Percentiles rank a stretch among this genome's conserved stretches.
Evolutionary conservation across 1,284 basidiomycete genomes (phyloP).

Genomic region (Blastosporella zonata): DNA sequence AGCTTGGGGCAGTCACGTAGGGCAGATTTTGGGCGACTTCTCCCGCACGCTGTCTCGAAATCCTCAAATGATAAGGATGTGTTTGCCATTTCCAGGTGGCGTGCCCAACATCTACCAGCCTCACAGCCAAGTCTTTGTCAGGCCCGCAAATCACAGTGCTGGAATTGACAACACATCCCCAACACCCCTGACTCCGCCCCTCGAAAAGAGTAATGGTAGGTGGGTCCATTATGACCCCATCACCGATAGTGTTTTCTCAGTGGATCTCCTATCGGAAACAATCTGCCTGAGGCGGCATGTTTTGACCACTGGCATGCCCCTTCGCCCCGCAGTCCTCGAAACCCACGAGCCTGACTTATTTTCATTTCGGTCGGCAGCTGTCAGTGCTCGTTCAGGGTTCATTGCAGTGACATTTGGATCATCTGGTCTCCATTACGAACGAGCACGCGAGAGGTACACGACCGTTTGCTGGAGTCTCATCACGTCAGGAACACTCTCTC

Average conservation of each 20-base stretch:
- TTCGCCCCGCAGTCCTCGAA: slow-evolving; percentile 1
- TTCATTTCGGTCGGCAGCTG: slow-evolving; percentile 3
- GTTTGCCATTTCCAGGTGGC: background rate
- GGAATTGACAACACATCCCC: no score
- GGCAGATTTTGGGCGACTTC: slow-evolving; percentile 1
- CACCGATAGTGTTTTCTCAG: slow-evolving; percentile 7
- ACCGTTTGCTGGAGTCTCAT: slow-evolving; percentile 11
- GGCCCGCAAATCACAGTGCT: background rate
- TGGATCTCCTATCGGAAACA: background rate
- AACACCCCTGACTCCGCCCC: background rate
- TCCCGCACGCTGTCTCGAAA: slow-evolving; percentile 2
- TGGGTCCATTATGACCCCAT: slow-evolving; percentile 10
- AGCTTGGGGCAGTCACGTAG: background rate
- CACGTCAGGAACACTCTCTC: slow-evolving; percentile 2
- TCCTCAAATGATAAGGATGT: slow-evolving; percentile 8
- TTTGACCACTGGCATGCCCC: slow-evolving; percentile 3
- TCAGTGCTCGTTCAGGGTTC: slow-evolving; percentile 3
- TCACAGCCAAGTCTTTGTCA: background rate
- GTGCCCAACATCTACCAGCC: background rate
- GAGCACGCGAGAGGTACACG: background rate
- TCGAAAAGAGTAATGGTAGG: background rate
- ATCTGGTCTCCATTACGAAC: background rate
- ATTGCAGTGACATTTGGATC: slow-evolving; percentile 9
- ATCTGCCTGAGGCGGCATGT: slow-evolving; percentile 3
- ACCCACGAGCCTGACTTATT: background rate